Base-by-base conservation (phyloP, 164 flowering plant species). In the Umbilicus rupestris region DNA sequence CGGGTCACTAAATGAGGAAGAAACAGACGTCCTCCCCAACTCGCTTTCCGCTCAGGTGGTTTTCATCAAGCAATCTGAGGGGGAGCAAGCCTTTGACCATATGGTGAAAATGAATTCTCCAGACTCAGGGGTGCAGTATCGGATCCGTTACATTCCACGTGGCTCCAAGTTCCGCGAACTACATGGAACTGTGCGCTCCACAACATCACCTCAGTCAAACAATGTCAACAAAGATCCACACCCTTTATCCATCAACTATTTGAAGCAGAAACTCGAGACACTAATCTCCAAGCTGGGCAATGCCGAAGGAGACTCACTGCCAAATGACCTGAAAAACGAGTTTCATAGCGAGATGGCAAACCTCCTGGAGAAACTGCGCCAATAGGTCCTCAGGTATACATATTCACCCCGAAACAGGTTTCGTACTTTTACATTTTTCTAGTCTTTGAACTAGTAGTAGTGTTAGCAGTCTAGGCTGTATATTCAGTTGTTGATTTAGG, bases 201-300 rank as follows among this genome's bases (percentile, higher is more conserved):
- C 62, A 49, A 30, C 66, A 31, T 62, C 66, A 20, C 46, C 70
- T 55, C 39, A 29, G 33, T 15, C 63, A 31, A 70, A 70, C 29
- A 30, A 46, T 35, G 50, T 49, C 11, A 57, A 41, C 60, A 63
- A 69, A 30, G 28, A 60, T 57, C 24, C 52, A 11, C 65, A 73
- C 37, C 26, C 31, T 4, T 67, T 79, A 3, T 49, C 77, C 8
- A 59, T 78, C 7, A 9, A 70, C 1, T 71, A 59, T 49, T 17
- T 82, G 8, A 79, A 39, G 73, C 62, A 73, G 63, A 82, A 80
- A 28, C 79, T 84, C 2, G 75, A 73, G 70, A 63, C 19, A 62
- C 63, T 82, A 72, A 46, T 62, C 12, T 64, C 76, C 24, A 74
- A 79, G 77, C 63, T 84, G 71, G 77, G 73, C 10, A 70, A 65